A percentile compares a stretch with the other conserved stretches of the same genome.
phyloP scores from a whole-genome alignment of 495 filamentous ascomycete genomes.

The Talaromyces proteolyticus region DNA sequence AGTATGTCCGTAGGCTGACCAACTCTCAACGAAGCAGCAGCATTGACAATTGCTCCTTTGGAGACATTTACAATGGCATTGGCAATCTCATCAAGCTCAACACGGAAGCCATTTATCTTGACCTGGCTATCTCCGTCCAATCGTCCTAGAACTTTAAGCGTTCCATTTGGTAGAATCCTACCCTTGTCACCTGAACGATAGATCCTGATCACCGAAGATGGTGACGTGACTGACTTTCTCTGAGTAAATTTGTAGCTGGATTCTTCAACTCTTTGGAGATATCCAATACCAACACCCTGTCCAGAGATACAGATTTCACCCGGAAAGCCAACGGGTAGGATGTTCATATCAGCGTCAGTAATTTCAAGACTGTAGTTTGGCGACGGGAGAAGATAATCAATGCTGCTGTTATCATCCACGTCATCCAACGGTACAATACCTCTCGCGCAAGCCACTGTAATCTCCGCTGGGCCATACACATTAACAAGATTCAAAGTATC shows the following conservation, averaged over 20 bases:
- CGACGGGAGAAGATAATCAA: not conserved
- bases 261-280: slow-evolving; percentile 29
- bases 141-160: slow-evolving; percentile 17
- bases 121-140: slow-evolving; percentile 31
- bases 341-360: slow-evolving; percentile 37
- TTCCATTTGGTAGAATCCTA: slow-evolving; percentile 15
- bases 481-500: slow-evolving; percentile 20
- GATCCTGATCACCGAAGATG: too few species aligned
- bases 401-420: not conserved
- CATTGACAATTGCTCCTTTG: slow-evolving; percentile 14
- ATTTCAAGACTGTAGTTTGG: slow-evolving; percentile 11
- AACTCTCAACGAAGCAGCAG: slow-evolving; percentile 18
- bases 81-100: slow-evolving; percentile 41
- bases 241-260: slow-evolving; percentile 23
- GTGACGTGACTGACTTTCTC: too few species aligned
- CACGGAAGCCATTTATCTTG: slow-evolving; percentile 40
- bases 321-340: slow-evolving; percentile 40
- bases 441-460: slow-evolving; percentile 7
- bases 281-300: slow-evolving; percentile 26
- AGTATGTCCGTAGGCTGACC: slow-evolving; percentile 10
- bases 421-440: not conserved
- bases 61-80: slow-evolving; percentile 18
- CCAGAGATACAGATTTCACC: slow-evolving; percentile 35
- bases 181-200: slow-evolving; percentile 15
- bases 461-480: slow-evolving; percentile 28